A percentile compares a stretch with the other conserved stretches of the same genome.
These are phyloP conservation scores for Lentinula raphanica DNA, from an alignment of 768 basidiomycete genomes.

Conservation along the genomic window DNA sequence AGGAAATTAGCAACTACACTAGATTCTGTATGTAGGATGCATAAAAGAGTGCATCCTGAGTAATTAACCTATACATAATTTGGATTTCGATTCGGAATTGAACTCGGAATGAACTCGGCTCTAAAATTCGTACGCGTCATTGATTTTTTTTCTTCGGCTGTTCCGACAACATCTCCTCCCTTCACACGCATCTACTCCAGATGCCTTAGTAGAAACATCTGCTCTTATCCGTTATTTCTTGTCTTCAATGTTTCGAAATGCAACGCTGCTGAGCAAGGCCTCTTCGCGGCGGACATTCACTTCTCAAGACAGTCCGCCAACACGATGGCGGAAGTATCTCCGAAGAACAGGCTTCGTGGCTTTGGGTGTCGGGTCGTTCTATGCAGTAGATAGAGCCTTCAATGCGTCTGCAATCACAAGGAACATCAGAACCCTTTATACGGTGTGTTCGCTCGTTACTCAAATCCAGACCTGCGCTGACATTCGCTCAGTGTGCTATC, in stretches of 20 bases:
- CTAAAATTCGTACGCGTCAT: no score
- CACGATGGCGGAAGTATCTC: conserved; percentile 18
- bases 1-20: no score
- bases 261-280: not conserved
- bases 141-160: no score
- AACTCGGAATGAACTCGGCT: no score
- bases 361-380: conserved; percentile 36
- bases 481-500: conserved; percentile 48
- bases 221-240: conserved; percentile 3
- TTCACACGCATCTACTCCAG: not conserved
- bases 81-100: no score
- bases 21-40: no score
- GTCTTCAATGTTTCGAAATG: not conserved
- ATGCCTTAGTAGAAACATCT: conserved; percentile 1
- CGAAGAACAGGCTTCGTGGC: conserved; percentile 31
- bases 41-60: no score
- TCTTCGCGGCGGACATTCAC: not conserved
- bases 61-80: no score
- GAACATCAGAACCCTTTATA: conserved; percentile 49
- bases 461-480: not conserved
- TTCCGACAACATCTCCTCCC: not conserved
- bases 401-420: conserved; percentile 55
- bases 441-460: conserved; percentile 25
- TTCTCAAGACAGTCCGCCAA: not conserved
- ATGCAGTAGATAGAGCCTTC: conserved; percentile 41